phyloP scores from a whole-genome alignment of 164 flowering plant genomes.

The Houttuynia cordata region DNA sequence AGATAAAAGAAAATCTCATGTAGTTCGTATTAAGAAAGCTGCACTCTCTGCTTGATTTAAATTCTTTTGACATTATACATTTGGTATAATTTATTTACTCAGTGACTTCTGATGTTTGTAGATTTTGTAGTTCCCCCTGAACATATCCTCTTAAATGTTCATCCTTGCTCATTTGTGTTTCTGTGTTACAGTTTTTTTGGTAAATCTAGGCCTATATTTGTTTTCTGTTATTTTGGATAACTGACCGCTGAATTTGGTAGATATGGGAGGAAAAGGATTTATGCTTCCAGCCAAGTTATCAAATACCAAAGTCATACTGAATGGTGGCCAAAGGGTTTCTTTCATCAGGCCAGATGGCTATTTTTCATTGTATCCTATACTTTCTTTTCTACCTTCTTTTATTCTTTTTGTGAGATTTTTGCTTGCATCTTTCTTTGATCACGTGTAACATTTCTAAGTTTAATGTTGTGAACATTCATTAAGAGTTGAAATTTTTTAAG shows the following conservation, averaged over 20 bases:
- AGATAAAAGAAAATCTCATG: too few relatives aligned
- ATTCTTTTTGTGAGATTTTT: not conserved
- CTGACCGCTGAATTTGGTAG: constrained; percentile 23
- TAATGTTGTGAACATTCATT: too few relatives aligned
- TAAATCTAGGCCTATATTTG: too few relatives aligned
- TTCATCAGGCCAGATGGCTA: constrained; percentile 91
- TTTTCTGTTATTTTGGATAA: not conserved
- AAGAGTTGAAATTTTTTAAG: too few relatives aligned
- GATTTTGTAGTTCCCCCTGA: too few relatives aligned
- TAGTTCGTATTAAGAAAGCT: too few relatives aligned
- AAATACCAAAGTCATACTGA: constrained; percentile 70
- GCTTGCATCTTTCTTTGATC: not conserved
- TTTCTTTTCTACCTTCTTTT: not conserved
- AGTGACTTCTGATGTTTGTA: too few relatives aligned
- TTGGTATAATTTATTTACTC: too few relatives aligned
- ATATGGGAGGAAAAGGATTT: constrained; percentile 39
- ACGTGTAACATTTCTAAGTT: too few relatives aligned
- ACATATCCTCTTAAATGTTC: too few relatives aligned
- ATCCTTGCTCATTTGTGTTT: not conserved
- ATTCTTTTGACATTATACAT: too few relatives aligned
- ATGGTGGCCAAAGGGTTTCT: constrained; percentile 79
- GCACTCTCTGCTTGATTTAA: too few relatives aligned
- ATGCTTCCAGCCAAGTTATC: constrained; percentile 49
- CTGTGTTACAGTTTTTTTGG: not conserved
- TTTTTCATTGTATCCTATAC: constrained; percentile 89